Conservation (phyloP, 805 yeast genomes). For the Kurtzmaniella cleridarum region DNA sequence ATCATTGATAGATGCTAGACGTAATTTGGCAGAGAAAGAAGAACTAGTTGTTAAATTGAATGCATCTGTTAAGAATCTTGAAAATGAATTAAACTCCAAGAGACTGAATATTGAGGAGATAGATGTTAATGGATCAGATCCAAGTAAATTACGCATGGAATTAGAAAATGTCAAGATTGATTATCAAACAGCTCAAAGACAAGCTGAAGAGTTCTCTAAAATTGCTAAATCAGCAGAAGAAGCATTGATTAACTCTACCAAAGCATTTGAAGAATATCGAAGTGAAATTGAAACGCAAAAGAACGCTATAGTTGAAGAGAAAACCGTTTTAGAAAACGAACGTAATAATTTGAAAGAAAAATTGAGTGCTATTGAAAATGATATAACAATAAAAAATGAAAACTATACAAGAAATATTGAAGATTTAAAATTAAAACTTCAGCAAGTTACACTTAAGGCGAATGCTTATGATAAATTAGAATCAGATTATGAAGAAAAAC, state of each 20-base stretch:
- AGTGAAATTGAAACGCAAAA: conserved; percentile 18
- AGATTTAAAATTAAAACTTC: conserved; percentile 18
- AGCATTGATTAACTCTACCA: conserved; percentile 50
- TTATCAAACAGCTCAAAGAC: conserved; percentile 51
- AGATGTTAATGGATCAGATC: conserved; percentile 4
- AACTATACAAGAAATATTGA: conserved; percentile 22
- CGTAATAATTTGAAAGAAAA: conserved; percentile 21
- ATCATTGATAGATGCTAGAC: conserved; percentile 38
- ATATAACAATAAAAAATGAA: conserved; percentile 17
- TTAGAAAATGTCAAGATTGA: conserved; percentile 48
- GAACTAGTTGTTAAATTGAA: conserved; percentile 33
- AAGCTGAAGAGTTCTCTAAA: conserved; percentile 54
- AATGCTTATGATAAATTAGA: conserved; percentile 28
- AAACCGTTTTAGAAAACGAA: conserved; percentile 15
- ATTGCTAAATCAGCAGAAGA: conserved; percentile 64
- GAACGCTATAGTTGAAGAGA: conserved; percentile 18
- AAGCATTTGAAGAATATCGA: conserved; percentile 43
- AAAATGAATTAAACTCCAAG: conserved; percentile 17
- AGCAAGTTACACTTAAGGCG: conserved; percentile 23
- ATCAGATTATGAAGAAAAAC: conserved; percentile 24
- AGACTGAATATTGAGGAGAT: conserved; percentile 6
- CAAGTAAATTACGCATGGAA: conserved; percentile 19
- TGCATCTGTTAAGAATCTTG: conserved; percentile 22
- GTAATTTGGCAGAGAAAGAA: conserved; percentile 38
- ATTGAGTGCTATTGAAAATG: conserved; percentile 21